phyloP scores from a whole-genome alignment of 2,329 filamentous ascomycete genomes.

The Calonectria naviculata region DNA sequence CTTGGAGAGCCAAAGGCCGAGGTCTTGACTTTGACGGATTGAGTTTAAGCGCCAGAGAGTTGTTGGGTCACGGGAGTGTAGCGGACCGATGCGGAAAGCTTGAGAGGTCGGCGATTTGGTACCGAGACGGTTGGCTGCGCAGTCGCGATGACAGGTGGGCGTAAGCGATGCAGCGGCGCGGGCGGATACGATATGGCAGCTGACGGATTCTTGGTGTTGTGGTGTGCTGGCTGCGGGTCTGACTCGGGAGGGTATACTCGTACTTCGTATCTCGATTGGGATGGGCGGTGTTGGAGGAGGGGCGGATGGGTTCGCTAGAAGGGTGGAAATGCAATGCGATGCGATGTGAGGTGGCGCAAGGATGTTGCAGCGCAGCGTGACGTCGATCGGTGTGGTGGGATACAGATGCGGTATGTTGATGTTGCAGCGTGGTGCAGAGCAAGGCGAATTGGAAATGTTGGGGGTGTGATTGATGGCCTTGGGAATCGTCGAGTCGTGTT shows the following conservation, averaged over 20 bases:
- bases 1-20: background rate
- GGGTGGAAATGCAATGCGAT: conserved; percentile 7
- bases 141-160: conserved; percentile 9
- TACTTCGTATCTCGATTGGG: conserved; percentile 14
- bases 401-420: conserved; percentile 5
- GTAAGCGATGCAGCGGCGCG: conserved; percentile 6
- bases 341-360: conserved; percentile 14
- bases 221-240: background rate
- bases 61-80: background rate
- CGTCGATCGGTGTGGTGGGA: background rate
- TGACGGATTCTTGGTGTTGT: conserved; percentile 2
- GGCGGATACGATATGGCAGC: conserved; percentile 14
- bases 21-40: background rate
- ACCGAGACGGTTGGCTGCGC: background rate
- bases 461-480: background rate
- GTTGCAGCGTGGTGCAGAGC: background rate
- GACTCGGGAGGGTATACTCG: background rate
- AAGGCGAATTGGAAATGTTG: background rate
- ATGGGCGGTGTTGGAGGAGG: conserved; percentile 11
- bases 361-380: conserved; percentile 6
- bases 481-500: background rate
- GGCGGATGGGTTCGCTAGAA: conserved; percentile 10
- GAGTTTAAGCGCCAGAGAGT: background rate
- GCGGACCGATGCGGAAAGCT: background rate
- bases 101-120: background rate